Percentiles rank a stretch among this genome's conserved stretches.
Conservation (phyloP, 768 basidiomycete species). For the Mycena indigotica region DNA sequence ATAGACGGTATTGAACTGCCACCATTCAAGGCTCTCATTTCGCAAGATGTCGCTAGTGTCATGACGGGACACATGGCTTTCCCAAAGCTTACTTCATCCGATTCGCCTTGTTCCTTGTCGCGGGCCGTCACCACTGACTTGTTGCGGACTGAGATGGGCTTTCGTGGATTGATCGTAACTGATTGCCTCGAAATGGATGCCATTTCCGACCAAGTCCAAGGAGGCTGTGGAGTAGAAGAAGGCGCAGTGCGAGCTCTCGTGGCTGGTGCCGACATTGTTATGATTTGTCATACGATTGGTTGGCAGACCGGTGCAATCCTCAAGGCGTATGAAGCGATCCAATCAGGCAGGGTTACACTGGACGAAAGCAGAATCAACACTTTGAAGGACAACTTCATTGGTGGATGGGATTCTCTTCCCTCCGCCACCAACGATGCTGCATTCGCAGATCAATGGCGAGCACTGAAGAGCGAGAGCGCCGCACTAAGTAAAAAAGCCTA, state of each 20-base stretch:
- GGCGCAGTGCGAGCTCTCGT: constrained; percentile 59
- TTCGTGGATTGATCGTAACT: constrained; percentile 64
- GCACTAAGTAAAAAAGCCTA: constrained; percentile 53
- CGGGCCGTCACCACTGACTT: constrained; percentile 52
- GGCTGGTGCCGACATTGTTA: constrained; percentile 72
- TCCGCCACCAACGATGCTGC: constrained; percentile 27
- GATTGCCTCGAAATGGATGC: constrained; percentile 82
- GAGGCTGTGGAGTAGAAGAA: constrained; percentile 48
- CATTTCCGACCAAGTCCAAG: constrained; percentile 49
- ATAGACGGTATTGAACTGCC: constrained; percentile 54
- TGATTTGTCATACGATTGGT: constrained; percentile 69
- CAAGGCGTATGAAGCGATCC: constrained; percentile 52
- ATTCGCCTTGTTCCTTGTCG: constrained; percentile 64
- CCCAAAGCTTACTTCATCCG: constrained; percentile 54
- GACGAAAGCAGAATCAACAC: constrained; percentile 47
- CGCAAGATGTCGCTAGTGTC: constrained; percentile 49
- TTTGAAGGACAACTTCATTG: constrained; percentile 56
- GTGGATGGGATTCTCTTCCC: constrained; percentile 46
- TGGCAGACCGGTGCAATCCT: constrained; percentile 58
- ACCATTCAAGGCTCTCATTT: constrained; percentile 55
- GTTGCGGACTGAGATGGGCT: constrained; percentile 53
- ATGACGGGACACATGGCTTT: constrained; percentile 80
- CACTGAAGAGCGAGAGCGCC: constrained; percentile 41
- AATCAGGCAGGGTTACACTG: constrained; percentile 41
- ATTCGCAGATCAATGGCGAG: constrained; percentile 32